Evolutionary conservation across 768 basidiomycete genomes (phyloP).

Genomic region (Hypholoma sublateritium): DNA sequence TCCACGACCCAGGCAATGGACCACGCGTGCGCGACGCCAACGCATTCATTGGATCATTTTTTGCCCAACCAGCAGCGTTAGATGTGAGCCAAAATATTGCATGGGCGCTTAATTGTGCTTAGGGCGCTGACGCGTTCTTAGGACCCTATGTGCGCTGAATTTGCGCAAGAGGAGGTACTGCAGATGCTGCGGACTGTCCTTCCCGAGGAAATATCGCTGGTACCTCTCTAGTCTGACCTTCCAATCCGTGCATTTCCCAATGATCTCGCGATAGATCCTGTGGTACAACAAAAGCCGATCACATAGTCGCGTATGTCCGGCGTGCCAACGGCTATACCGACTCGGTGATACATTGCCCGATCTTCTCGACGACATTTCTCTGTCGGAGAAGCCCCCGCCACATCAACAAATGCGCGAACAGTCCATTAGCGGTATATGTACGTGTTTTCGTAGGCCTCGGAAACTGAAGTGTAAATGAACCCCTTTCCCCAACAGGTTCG

Average conservation of each 20-base stretch:
- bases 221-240: constrained; percentile 31
- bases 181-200: constrained; percentile 71
- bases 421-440: constrained; percentile 76
- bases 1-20: constrained; percentile 78
- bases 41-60: constrained; percentile 68
- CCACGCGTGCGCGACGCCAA: constrained; percentile 69
- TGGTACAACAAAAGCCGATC: constrained; percentile 87
- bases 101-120: not conserved
- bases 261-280: constrained; percentile 47
- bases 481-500: constrained; percentile 49
- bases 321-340: constrained; percentile 71
- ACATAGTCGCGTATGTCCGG: constrained; percentile 71
- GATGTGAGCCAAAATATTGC: constrained; percentile 31
- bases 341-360: constrained; percentile 66
- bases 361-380: constrained; percentile 29
- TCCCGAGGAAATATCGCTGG: constrained; percentile 71
- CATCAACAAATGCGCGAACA: constrained; percentile 49
- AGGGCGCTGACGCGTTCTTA: constrained; percentile 7
- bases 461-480: not conserved
- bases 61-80: constrained; percentile 62
- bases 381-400: constrained; percentile 8
- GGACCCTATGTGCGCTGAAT: constrained; percentile 74
- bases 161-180: constrained; percentile 71
- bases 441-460: constrained; percentile 22
- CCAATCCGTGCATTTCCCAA: not conserved